Evolutionary conservation across 108 stramenopile species (phyloP).

Genomic region (Discostella stelligeroides): DNA sequence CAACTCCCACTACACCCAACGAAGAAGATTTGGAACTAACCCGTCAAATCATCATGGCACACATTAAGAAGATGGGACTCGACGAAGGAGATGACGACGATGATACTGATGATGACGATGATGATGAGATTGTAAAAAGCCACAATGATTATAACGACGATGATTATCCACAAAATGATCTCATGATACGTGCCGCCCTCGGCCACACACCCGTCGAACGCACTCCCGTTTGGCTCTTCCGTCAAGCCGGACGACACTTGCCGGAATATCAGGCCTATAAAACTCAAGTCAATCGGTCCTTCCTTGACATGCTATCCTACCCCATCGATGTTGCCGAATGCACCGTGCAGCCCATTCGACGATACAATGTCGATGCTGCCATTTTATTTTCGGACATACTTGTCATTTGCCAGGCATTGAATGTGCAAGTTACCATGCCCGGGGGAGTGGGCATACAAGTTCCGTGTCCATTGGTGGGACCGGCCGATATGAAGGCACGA

Average conservation of each 20-base stretch:
- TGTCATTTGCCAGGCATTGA: slow-evolving; percentile 89
- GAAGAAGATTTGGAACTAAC: slow-evolving; percentile 75
- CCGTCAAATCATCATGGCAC: slow-evolving; percentile 60
- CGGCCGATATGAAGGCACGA: slow-evolving; percentile 78
- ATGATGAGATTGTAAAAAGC: not conserved
- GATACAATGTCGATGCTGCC: slow-evolving; percentile 94
- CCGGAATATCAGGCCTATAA: slow-evolving; percentile 93
- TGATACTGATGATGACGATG: not conserved
- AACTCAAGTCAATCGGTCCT: slow-evolving; percentile 77
- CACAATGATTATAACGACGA: too few relatives aligned
- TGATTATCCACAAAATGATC: slow-evolving; percentile 71
- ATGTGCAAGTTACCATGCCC: slow-evolving; percentile 92
- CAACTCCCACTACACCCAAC: not conserved
- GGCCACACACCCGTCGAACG: slow-evolving; percentile 66
- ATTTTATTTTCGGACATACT: slow-evolving; percentile 97
- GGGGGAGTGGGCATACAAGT: slow-evolving; percentile 94
- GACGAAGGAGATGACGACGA: not conserved
- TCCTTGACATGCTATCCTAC: slow-evolving; percentile 86
- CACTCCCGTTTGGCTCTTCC: slow-evolving; percentile 94
- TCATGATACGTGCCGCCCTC: slow-evolving; percentile 84
- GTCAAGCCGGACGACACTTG: slow-evolving; percentile 94
- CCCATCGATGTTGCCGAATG: slow-evolving; percentile 95
- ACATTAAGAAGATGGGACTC: slow-evolving; percentile 17
- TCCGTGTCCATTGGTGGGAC: slow-evolving; percentile 77
- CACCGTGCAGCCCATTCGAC: slow-evolving; percentile 91